phyloP scores from a whole-genome alignment of 306 rosid species.

The Quercus robur region DNA sequence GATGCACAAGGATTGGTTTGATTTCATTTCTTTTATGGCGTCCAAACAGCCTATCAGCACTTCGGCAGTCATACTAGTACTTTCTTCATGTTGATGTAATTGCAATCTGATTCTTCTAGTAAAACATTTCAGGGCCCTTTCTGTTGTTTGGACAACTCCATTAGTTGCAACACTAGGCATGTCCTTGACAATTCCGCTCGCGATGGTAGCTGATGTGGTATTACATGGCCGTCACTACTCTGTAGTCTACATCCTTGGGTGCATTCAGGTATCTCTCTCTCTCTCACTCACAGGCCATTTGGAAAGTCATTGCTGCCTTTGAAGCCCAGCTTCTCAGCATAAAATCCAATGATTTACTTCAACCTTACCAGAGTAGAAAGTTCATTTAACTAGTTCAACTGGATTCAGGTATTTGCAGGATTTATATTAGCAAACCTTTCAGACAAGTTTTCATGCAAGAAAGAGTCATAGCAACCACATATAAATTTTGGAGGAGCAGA shows the following conservation, averaged over 20 bases:
- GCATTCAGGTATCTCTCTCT: constrained; percentile 49
- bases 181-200: constrained; percentile 76
- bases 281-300: background rate
- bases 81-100: background rate
- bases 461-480: constrained; percentile 10
- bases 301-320: background rate
- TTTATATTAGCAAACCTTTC: constrained; percentile 65
- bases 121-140: constrained; percentile 57
- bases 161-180: constrained; percentile 68
- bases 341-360: background rate
- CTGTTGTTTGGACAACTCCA: constrained; percentile 79
- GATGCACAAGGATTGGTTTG: background rate
- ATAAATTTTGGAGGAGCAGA: background rate
- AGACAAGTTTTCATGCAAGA: constrained; percentile 36
- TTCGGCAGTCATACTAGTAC: background rate
- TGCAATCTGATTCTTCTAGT: background rate
- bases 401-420: constrained; percentile 69
- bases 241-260: constrained; percentile 52
- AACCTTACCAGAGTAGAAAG: background rate
- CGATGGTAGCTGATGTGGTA: constrained; percentile 75
- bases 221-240: constrained; percentile 65
- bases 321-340: background rate
- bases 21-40: background rate
- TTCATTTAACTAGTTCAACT: background rate
- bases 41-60: background rate